Conservation (phyloP, 495 filamentous ascomycete genomes). For the Tricharina praecox region DNA sequence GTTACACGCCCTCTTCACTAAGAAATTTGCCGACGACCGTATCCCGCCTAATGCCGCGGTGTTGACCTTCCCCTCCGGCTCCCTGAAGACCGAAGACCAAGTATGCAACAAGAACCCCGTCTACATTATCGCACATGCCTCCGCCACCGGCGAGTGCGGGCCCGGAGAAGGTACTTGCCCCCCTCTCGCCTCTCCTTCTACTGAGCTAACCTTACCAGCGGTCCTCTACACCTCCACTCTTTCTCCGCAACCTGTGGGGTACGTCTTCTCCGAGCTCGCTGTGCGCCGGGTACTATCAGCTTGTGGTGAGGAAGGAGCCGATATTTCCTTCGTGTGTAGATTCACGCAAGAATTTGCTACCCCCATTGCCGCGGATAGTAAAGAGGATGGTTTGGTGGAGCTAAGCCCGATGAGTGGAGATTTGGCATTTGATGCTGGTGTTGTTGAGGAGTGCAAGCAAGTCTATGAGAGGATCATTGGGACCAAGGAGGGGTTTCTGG, state of each 20-base stretch:
- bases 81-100: background rate
- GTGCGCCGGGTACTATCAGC: background rate
- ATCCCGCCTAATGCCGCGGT: conserved; percentile 15
- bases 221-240: conserved; percentile 4
- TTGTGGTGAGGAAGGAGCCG: background rate
- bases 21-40: conserved; percentile 17
- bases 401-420: background rate
- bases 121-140: conserved; percentile 12
- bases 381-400: background rate
- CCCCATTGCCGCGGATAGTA: background rate
- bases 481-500: conserved; percentile 17
- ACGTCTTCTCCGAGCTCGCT: background rate
- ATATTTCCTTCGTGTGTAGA: conserved; percentile 1
- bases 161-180: background rate
- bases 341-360: background rate
- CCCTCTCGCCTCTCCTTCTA: background rate
- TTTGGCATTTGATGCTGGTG: conserved; percentile 13
- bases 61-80: conserved; percentile 9
- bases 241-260: background rate
- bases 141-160: conserved; percentile 17
- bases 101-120: conserved; percentile 7
- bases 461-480: conserved; percentile 15
- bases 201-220: background rate
- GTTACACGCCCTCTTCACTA: conserved; percentile 10
- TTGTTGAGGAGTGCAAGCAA: conserved; percentile 9